These are phyloP conservation scores for Hyaloperonospora arabidopsidis DNA, from an alignment of 352 stramenopile species.

Conservation along the genomic window DNA sequence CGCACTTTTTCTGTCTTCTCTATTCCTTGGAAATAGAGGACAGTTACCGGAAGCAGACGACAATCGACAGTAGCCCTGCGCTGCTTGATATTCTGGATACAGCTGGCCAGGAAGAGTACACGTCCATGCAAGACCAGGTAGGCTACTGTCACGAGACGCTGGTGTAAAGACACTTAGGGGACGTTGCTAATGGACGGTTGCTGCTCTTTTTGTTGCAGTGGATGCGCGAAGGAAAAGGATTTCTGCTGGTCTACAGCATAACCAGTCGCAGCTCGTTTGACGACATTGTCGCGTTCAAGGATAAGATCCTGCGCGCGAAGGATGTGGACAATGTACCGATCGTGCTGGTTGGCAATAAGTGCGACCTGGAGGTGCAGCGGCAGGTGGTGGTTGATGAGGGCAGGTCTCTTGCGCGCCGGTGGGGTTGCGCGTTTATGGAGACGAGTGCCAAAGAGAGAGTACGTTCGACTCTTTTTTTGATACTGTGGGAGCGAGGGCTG, in stretches of 20 bases:
- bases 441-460: conserved; percentile 85
- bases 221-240: conserved; percentile 89
- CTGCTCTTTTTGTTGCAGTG: conserved; percentile 40
- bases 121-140: conserved; percentile 87
- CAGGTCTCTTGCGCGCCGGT: conserved; percentile 57
- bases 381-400: conserved; percentile 63
- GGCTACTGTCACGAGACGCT: background rate
- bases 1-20: background rate
- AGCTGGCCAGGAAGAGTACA: conserved; percentile 89
- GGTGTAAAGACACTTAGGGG: background rate
- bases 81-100: conserved; percentile 89
- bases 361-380: conserved; percentile 67
- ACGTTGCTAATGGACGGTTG: background rate
- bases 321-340: conserved; percentile 83
- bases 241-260: conserved; percentile 86
- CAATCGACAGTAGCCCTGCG: conserved; percentile 74
- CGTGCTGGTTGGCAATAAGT: conserved; percentile 87
- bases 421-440: conserved; percentile 84
- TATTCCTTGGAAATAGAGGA: conserved; percentile 52
- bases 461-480: conserved; percentile 2
- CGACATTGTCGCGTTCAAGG: conserved; percentile 83
- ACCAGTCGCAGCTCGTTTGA: conserved; percentile 87
- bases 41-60: conserved; percentile 87
- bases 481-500: conserved; percentile 2
- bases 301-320: conserved; percentile 87